Base-by-base conservation (phyloP, 495 filamentous ascomycete genomes). In the Penicillium daleae region DNA sequence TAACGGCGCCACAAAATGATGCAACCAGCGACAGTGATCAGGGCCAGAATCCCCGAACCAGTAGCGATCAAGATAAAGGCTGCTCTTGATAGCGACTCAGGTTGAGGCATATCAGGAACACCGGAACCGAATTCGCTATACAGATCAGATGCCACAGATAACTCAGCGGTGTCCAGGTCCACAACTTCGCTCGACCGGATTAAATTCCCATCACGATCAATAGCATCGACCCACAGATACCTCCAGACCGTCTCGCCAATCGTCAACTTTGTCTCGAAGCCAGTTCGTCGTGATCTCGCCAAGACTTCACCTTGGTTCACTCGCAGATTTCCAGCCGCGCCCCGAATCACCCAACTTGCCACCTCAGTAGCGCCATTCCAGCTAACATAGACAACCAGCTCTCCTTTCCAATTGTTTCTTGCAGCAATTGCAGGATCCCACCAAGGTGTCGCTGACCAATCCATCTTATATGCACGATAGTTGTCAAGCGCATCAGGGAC, bases 281-380 rank as follows among this genome's bases (percentile, higher is more conserved):
- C 67, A 8, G 61, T 63, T 32, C 64, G 60, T 1, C 27, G 31
- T 1, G 61, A 63, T 13, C 29, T 33, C 61, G 60, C 3, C 21
- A 27, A 0, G 58, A 63, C 6, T 44, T 60, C 32, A 56, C 54
- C 29, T 52, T 31, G 3, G 12, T 44, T 17, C 37, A 33, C 22
- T 7, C 33, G 32, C 26, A 29, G 1, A 39, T 13, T 6, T 1
- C 29, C 40, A 29, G 31, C 24, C 24, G 57, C 46, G 7, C 67
- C 64, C 1, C 62, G 56, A 32, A 70, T 52, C 15, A 60, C 40
- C 65, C 65, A 67, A 29, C 32, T 24, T 15, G 58, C 42, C 8
- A 89, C 85, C 24, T 82, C 77, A 3, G 82, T 70, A 10, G 86
- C 82, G 65, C 88, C 86, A 49, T 72, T 72, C 70, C 70, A 70